A percentile compares a stretch with the other conserved stretches of the same genome.
phyloP scores from a whole-genome alignment of 495 filamentous ascomycete genomes.

The Sphaerosporella brunnea region DNA sequence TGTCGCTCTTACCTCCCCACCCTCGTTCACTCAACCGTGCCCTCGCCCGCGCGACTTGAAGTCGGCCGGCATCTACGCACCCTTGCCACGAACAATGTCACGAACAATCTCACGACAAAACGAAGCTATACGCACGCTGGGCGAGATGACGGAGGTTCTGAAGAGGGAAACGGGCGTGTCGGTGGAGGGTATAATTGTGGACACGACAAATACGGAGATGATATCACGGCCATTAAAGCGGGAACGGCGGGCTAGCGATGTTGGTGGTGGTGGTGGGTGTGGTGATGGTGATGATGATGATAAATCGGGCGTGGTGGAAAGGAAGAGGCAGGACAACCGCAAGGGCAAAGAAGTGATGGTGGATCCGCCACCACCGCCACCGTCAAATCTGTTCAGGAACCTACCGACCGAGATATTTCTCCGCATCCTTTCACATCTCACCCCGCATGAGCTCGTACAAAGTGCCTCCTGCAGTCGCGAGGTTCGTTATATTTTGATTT shows the following conservation, averaged over 20 bases:
- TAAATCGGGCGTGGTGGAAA: background rate
- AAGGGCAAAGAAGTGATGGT: no score
- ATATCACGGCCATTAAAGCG: background rate
- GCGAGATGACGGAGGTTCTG: no score
- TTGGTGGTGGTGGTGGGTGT: background rate
- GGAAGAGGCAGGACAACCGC: no score
- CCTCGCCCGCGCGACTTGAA: no score
- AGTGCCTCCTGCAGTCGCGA: slow-evolving; percentile 20
- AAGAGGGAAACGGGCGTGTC: background rate
- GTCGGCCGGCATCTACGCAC: no score
- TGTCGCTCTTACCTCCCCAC: no score
- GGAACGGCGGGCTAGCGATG: background rate
- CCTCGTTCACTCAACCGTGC: no score
- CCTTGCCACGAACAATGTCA: no score
- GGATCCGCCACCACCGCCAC: background rate
- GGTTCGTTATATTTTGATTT: no score
- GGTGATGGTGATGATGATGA: background rate
- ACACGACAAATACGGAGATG: no score
- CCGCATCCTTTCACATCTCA: slow-evolving; percentile 20
- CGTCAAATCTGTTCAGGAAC: slow-evolving; percentile 10
- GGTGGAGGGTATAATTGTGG: background rate
- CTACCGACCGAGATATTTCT: slow-evolving; percentile 20
- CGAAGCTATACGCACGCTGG: no score
- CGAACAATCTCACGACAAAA: background rate
- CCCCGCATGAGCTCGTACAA: slow-evolving; percentile 15